These are phyloP conservation scores for Flaveria ramosissima DNA, from an alignment of 129 eudicot genomes.

Conservation along the genomic window DNA sequence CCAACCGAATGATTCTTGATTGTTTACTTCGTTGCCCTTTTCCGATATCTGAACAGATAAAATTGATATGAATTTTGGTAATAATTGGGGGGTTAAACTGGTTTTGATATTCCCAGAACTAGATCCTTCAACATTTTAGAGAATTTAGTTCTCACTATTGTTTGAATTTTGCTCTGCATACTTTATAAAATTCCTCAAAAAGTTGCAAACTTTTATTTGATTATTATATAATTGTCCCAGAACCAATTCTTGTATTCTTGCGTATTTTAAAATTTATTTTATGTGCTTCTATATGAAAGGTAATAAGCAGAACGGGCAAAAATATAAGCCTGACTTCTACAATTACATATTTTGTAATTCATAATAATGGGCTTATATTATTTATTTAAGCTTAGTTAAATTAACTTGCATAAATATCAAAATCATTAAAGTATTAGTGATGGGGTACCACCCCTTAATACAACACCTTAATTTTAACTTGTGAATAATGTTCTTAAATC, in stretches of 20 bases:
- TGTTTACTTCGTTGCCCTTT: conserved; percentile 9
- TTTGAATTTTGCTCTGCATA: conserved; percentile 17
- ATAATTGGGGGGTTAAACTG: conserved; percentile 43
- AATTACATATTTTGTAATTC: not conserved
- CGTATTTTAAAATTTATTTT: not conserved
- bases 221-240: not conserved
- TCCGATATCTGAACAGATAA: conserved; percentile 13
- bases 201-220: conserved; percentile 9
- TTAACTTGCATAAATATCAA: no score
- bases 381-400: not conserved
- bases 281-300: not conserved
- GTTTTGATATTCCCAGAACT: conserved; percentile 29
- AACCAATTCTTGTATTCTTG: not conserved
- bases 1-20: conserved; percentile 48
- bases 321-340: not conserved
- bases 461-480: no score
- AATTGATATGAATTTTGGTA: conserved; percentile 29
- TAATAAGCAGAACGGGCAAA: not conserved
- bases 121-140: conserved; percentile 29
- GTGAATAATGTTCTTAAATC: no score
- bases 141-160: conserved; percentile 14
- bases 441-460: no score
- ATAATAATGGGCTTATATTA: not conserved
- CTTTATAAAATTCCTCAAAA: not conserved
- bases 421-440: no score